Percentiles rank a stretch among this genome's conserved stretches.
phyloP scores from a whole-genome alignment of 768 basidiomycete genomes.

The Austroboletus eburneus region DNA sequence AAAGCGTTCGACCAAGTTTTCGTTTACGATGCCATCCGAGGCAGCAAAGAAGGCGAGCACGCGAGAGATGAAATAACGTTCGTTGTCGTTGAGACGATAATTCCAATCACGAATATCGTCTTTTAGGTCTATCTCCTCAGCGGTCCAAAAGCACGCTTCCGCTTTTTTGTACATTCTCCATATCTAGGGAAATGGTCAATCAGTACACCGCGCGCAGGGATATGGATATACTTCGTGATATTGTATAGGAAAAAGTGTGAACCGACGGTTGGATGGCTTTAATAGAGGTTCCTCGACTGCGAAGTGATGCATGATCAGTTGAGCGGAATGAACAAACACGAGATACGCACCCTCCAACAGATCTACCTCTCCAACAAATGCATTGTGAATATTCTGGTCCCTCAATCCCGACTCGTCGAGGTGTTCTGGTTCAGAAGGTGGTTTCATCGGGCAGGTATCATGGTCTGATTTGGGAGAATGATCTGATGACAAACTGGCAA shows the following conservation, averaged over 20 bases:
- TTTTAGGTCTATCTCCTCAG: not conserved
- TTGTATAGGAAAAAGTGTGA: not conserved
- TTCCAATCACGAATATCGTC: conserved; percentile 1
- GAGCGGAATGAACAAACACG: too few species aligned
- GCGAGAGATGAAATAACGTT: conserved; percentile 87
- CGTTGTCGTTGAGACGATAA: conserved; percentile 58
- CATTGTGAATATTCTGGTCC: too few species aligned
- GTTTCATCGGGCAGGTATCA: too few species aligned
- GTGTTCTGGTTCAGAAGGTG: too few species aligned
- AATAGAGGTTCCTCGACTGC: not conserved
- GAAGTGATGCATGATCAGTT: not conserved
- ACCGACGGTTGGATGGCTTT: not conserved
- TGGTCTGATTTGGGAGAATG: too few species aligned
- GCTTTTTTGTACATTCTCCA: not conserved
- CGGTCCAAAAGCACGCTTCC: not conserved
- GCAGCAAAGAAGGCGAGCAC: conserved; percentile 97
- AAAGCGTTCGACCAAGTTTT: conserved; percentile 92
- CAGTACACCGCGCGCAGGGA: not conserved
- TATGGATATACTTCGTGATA: not conserved
- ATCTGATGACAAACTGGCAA: too few species aligned
- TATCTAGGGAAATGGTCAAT: not conserved
- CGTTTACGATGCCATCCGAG: conserved; percentile 94
- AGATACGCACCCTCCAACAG: too few species aligned
- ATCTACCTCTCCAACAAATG: too few species aligned
- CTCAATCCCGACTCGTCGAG: too few species aligned